Base-by-base conservation (phyloP, 441 rosid genomes). In the Populus tomentosa region DNA sequence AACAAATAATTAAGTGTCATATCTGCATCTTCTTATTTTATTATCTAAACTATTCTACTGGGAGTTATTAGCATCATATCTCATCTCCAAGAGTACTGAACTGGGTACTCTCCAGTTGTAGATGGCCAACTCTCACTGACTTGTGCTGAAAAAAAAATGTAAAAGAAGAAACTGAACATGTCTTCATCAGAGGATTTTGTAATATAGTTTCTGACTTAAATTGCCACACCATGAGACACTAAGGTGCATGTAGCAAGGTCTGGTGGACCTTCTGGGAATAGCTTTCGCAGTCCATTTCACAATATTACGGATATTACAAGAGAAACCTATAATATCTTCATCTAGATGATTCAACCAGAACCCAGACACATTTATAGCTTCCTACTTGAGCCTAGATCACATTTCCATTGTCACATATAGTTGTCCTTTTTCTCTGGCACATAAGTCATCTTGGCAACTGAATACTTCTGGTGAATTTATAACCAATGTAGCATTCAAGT, bases 401-500 rank as follows among this genome's bases (percentile, higher is more conserved):
- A 32, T 16, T 33, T 56, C 10, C 67, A 68, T 9, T 38, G 28
- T 36, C 14, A 76, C 10, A 23, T 62, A 62, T 61, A 26, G 0
- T 18, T 53, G 62, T 53, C 62, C 21, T 18, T 53, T 53, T 53
- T 53, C 62, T 53, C 62, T 53, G 62, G 62, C 62, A 53, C 62
- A 53, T 6, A 46, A 56, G 10, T 35, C 70, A 77, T 28, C 30
- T 14, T 32, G 56, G 20, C 40, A 35, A 72, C 26, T 67, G 6
- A 10, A 46, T 62, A 62, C 62, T 64, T 23, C 71, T 21, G 18
- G 5, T 62, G 35, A 75, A 32, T 20, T 21, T 65, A 56, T 7
- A 32, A 7, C 33, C 7, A 23, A 35, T 50, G 72, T 61, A 30
- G 56, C 68, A 75, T 74, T 53, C 23, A 46, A 79, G 66, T 71